Evolutionary conservation across 768 basidiomycete species (phyloP), one percentile per base, ranked within the genome.

Genomic region (Psilocybe cubensis): DNA sequence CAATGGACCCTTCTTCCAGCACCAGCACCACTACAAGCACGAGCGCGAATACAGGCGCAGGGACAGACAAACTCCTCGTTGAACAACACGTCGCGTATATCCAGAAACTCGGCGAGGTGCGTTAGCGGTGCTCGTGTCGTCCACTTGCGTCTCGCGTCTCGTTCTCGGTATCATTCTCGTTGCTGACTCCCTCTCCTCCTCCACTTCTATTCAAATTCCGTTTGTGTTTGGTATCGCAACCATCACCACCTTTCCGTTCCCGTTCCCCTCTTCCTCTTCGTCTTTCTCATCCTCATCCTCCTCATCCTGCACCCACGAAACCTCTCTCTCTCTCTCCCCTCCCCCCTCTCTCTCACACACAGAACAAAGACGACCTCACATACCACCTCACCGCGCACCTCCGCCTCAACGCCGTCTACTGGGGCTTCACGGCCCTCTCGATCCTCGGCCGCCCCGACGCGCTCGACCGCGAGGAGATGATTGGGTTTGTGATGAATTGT

Each of bases 401-500:
- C 6, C 91, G 96, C 6, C 79, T 99, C 73, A 98, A 98, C 71
- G 96, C 95, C 2, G 79, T 98, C 7, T 99, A 97, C 72, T 99
- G 97, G 97, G 97, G 94, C 7, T 77, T 95, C 38, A 94, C 91
- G 0, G 94, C 97, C 0, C 76, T 96, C 2, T 90, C 82, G 33
- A 78, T 94, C 44, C 91, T 98, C 87, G 84, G 81, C 1, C 83
- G 82, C 43, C 76, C 84, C 53, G 89, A 95, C 47, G 93, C 93
- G 0, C 76, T 99, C 50, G 83, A 91, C 63, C 76, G 87, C 38
- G 85, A 93, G 23, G 94, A 93, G 60, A 92, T 92, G 82, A 83
- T 98, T 27, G 80, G 81, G 2, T 98, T 92, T 69, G 94, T 98
- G 50, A 83, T 95, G 86, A 88, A 86, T 63, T 99, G 97, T 71